Evolutionary conservation across 148 eudicot species (phyloP).

Genomic region (Rheum nobile): DNA sequence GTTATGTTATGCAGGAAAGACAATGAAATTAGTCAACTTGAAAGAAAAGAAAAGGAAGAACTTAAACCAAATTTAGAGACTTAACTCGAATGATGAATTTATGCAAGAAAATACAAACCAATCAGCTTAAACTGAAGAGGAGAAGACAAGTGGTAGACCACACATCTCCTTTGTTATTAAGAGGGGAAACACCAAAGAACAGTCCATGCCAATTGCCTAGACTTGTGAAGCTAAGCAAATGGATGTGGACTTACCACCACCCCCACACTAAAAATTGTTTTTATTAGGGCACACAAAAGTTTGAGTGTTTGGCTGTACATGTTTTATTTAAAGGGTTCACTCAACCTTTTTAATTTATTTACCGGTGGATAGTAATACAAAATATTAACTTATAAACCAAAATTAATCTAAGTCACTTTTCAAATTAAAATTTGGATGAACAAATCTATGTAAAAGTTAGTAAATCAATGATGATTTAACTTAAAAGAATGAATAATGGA

Average conservation of each 20-base stretch:
- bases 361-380: not conserved
- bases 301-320: not conserved
- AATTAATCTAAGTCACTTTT: too few relatives aligned
- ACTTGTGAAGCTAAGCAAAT: not conserved
- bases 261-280: not conserved
- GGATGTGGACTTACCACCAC: not conserved
- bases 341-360: not conserved
- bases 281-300: not conserved
- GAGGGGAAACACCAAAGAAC: not conserved
- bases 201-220: not conserved
- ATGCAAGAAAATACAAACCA: not conserved
- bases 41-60: not conserved
- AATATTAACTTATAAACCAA: too few relatives aligned
- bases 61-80: not conserved
- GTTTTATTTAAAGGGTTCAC: not conserved
- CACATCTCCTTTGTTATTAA: not conserved
- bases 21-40: not conserved
- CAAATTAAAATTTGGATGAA: too few relatives aligned
- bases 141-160: constrained; percentile 2
- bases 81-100: not conserved
- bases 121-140: not conserved
- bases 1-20: not conserved
- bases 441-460: too few relatives aligned
- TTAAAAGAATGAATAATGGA: too few relatives aligned
- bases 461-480: too few relatives aligned